Percentiles rank a stretch among this genome's conserved stretches.
Conservation (phyloP, 2,329 filamentous ascomycete species). For the Lasiodiplodia gonubiensis region DNA sequence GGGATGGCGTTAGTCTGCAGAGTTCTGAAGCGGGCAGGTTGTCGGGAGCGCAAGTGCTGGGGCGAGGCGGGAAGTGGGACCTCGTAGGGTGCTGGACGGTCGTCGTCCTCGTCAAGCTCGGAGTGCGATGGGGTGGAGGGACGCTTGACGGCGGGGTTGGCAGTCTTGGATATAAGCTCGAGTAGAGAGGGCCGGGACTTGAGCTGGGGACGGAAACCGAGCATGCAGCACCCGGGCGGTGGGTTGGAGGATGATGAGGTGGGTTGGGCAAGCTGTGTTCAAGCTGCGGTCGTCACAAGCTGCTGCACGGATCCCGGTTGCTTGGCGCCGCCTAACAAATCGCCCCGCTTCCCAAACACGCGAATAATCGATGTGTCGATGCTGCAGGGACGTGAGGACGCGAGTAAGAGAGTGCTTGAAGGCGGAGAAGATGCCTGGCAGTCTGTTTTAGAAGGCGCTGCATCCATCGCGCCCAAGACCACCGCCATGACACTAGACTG, state of each 20-base stretch:
- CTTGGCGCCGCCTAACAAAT: conserved; percentile 26
- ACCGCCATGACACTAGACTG: background rate
- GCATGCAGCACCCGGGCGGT: conserved; percentile 49
- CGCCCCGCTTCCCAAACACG: conserved; percentile 8
- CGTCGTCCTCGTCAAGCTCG: conserved; percentile 29
- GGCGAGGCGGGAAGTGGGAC: conserved; percentile 38
- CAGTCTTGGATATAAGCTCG: conserved; percentile 63
- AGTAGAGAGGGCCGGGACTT: conserved; percentile 66
- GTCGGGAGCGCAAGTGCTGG: conserved; percentile 34
- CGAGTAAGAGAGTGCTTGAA: too few species aligned
- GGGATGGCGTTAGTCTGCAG: conserved; percentile 1
- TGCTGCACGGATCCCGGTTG: conserved; percentile 25
- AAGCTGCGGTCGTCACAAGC: conserved; percentile 29
- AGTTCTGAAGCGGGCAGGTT: background rate
- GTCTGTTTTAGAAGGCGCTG: background rate
- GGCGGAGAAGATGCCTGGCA: background rate
- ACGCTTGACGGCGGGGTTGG: conserved; percentile 49
- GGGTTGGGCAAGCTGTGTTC: conserved; percentile 26
- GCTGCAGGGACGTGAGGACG: background rate
- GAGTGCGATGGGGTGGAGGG: conserved; percentile 19
- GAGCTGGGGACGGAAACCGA: conserved; percentile 64
- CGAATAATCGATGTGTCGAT: background rate
- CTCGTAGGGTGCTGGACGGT: conserved; percentile 32
- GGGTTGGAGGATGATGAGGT: conserved; percentile 25
- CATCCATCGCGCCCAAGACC: background rate